These are phyloP conservation scores for Arctostaphylos glauca DNA, from an alignment of 148 eudicot genomes.

Conservation along the genomic window DNA sequence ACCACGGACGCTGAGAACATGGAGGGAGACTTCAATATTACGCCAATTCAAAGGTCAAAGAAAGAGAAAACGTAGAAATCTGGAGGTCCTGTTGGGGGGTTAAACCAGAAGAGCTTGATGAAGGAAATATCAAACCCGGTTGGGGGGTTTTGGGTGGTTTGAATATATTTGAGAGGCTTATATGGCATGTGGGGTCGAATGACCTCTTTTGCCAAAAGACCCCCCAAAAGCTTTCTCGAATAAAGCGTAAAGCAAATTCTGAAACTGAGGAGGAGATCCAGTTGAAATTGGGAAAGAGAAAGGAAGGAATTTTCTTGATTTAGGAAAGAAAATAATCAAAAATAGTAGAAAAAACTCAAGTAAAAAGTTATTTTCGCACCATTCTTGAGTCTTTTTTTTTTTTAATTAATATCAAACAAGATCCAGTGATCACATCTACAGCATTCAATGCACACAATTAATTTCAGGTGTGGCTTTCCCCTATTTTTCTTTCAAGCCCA, in stretches of 20 bases:
- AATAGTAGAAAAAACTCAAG: too few species aligned
- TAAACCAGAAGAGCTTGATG: conserved; percentile 28
- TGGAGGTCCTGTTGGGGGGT: conserved; percentile 1
- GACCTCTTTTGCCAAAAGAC: conserved; percentile 7
- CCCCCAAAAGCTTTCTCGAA: conserved; percentile 19
- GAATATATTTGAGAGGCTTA: conserved; percentile 5
- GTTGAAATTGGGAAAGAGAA: not conserved
- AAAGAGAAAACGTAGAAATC: conserved; percentile 12
- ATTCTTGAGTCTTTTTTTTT: too few species aligned
- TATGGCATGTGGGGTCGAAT: conserved; percentile 15
- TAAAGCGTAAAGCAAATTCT: conserved; percentile 8
- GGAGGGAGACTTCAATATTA: not conserved
- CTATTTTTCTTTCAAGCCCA: too few species aligned
- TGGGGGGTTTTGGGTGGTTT: conserved; percentile 8
- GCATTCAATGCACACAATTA: too few species aligned
- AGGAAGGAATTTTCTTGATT: not conserved
- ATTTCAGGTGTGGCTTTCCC: too few species aligned
- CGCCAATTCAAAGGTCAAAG: conserved; percentile 33
- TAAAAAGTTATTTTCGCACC: too few species aligned
- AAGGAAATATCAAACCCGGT: conserved; percentile 20
- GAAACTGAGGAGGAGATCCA: not conserved
- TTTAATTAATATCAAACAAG: too few species aligned
- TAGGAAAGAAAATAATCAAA: too few species aligned
- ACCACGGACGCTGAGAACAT: not conserved
- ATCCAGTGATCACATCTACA: too few species aligned